Conservation (phyloP, 2,329 filamentous ascomycete genomes). For the Alternaria alternata region DNA sequence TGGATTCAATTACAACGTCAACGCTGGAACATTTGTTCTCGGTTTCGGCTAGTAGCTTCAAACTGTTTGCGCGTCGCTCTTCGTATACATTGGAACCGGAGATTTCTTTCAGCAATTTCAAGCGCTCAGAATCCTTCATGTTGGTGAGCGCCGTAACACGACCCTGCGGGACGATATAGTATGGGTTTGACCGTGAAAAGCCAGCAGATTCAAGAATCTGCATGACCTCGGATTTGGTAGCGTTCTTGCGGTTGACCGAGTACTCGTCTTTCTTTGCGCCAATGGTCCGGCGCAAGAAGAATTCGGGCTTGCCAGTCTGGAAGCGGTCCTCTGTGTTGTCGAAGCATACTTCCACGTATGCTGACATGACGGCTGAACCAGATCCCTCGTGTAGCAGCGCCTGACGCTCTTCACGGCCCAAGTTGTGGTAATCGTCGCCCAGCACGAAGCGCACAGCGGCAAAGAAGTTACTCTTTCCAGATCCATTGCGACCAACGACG, state of each 20-base stretch:
- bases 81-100: conserved; percentile 98
- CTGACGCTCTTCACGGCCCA: conserved; percentile 94
- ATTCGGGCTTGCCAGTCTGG: conserved; percentile 88
- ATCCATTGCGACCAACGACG: conserved; percentile 98
- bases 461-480: conserved; percentile 99
- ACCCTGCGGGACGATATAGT: conserved; percentile 98
- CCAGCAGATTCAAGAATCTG: conserved; percentile 95
- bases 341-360: conserved; percentile 99
- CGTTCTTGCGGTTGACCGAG: conserved; percentile 94
- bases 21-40: conserved; percentile 95
- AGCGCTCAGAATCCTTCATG: conserved; percentile 94
- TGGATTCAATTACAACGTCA: conserved; percentile 88
- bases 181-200: conserved; percentile 96
- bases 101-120: conserved; percentile 95
- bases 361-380: conserved; percentile 96
- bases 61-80: conserved; percentile 84
- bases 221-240: conserved; percentile 92
- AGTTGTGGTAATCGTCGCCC: conserved; percentile 95
- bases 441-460: conserved; percentile 98
- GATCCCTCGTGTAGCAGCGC: conserved; percentile 97
- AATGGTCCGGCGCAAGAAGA: conserved; percentile 91
- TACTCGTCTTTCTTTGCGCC: conserved; percentile 99
- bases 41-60: conserved; percentile 97
- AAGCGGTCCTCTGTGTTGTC: conserved; percentile 98
- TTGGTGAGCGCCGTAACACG: conserved; percentile 96